Conservation (phyloP, 441 rosid species). For the Raphanus hybrid region DNA sequence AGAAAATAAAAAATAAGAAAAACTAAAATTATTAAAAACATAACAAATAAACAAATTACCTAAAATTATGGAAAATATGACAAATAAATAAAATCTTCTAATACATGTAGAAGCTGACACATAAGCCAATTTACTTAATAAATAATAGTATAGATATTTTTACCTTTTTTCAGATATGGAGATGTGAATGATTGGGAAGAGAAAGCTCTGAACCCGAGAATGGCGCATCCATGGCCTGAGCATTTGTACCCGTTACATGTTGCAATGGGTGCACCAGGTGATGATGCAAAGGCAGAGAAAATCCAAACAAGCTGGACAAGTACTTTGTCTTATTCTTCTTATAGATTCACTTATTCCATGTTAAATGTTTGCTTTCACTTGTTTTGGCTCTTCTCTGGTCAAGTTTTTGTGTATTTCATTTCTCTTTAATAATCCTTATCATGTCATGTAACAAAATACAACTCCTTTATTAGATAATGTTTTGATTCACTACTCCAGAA, state of each 20-base stretch:
- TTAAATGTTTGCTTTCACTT: constrained; percentile 24
- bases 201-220: constrained; percentile 71
- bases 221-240: constrained; percentile 88
- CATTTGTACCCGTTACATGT: constrained; percentile 93
- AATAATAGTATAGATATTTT: neutral
- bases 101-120: too few relatives aligned
- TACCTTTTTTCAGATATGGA: constrained; percentile 52
- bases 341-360: constrained; percentile 57
- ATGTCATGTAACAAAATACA: neutral
- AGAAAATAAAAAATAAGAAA: too few relatives aligned
- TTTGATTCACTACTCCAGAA: neutral
- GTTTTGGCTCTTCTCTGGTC: neutral
- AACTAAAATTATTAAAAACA: too few relatives aligned
- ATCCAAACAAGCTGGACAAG: constrained; percentile 89
- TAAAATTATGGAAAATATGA: too few relatives aligned
- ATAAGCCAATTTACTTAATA: too few relatives aligned
- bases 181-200: constrained; percentile 71
- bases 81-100: too few relatives aligned
- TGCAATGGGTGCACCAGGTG: constrained; percentile 92
- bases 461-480: neutral
- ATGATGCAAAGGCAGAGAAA: constrained; percentile 64
- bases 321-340: constrained; percentile 78
- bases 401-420: too few relatives aligned
- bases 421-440: too few relatives aligned
- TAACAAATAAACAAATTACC: too few relatives aligned